Base-by-base conservation (phyloP, 805 yeast species). In the Cyberlindnera lachancei region DNA sequence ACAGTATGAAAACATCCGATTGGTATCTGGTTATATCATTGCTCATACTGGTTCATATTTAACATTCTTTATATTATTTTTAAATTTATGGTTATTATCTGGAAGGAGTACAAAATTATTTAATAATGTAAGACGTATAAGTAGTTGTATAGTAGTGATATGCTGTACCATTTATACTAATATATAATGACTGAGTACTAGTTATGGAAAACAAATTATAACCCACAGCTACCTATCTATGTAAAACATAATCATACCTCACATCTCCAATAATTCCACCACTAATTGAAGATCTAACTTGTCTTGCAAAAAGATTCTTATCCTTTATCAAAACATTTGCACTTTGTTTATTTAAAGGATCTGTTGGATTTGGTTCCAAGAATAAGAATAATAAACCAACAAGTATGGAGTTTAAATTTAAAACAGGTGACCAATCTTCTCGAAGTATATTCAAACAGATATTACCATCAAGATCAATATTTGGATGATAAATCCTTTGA, bases 361-460 rank as follows among this genome's bases (percentile, higher is more conserved):
- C 97, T 40, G 76, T 78, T 2, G 94, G 80, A 53, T 86, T 90
- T 7, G 96, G 95, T 45, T 90, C 96, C 33, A 85, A 60, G 46
- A 90, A 87, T 39, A 90, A 66, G 52, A 80, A 87, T 48, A 87
- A 73, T 33, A 90, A 65, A 0, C 98, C 97, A 24, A 88, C 78
- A 35, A 88, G 66, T 7, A 90, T 77, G 5, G 88, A 68, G 52
- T 82, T 85, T 50, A 90, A 61, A 37, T 81, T 83, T 44, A 90
- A 64, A 0, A 87, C 95, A 0, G 98, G 97, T 18, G 87, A 77
- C 98, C 98, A 90, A 55, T 90, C 97, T 54, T 88, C 95, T 45
- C 97, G 65, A 37, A 90, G 64, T 22, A 90, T 88, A 52, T 90
- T 90, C 38, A 90, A 66, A 52, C 98, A 90, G 6, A 90, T 83